Conservation (phyloP, 805 yeast species). For the Ogataea nonfermentans region DNA sequence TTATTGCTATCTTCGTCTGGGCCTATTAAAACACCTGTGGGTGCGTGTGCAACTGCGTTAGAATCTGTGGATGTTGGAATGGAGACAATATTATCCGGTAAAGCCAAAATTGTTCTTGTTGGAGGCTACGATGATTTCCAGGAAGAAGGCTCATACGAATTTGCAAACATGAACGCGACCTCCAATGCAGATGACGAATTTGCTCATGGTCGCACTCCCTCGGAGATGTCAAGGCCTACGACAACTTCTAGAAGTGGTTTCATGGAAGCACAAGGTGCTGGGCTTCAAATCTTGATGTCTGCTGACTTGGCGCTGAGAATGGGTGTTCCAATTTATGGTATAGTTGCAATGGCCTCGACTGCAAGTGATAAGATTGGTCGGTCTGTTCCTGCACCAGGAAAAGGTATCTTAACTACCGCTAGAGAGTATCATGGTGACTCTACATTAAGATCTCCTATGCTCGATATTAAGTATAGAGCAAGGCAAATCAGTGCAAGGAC, state of each 20-base stretch:
- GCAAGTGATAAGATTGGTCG: conserved; percentile 98
- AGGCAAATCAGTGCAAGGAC: conserved; percentile 84
- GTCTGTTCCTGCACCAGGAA: conserved; percentile 99
- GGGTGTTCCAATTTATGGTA: conserved; percentile 99
- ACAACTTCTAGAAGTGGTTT: conserved; percentile 95
- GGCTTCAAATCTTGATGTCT: conserved; percentile 94
- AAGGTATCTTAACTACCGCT: conserved; percentile 98
- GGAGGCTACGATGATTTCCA: conserved; percentile 99
- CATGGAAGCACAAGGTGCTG: conserved; percentile 99
- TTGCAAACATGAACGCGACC: conserved; percentile 98
- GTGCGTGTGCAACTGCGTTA: conserved; percentile 99
- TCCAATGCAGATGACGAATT: conserved; percentile 84
- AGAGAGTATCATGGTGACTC: conserved; percentile 83
- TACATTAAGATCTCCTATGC: conserved; percentile 74
- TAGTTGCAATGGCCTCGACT: conserved; percentile 90
- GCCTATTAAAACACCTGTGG: conserved; percentile 99
- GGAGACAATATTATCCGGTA: conserved; percentile 88
- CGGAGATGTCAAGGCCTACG: conserved; percentile 98
- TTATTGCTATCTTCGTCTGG: conserved; percentile 94
- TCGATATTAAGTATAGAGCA: conserved; percentile 89
- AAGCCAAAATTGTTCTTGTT: conserved; percentile 93
- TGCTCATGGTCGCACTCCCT: conserved; percentile 95
- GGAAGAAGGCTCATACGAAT: conserved; percentile 97
- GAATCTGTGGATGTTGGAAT: conserved; percentile 96
- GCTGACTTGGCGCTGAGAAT: conserved; percentile 91